phyloP scores from a whole-genome alignment of 1,139 yeast species.

The Candida smagusa region DNA sequence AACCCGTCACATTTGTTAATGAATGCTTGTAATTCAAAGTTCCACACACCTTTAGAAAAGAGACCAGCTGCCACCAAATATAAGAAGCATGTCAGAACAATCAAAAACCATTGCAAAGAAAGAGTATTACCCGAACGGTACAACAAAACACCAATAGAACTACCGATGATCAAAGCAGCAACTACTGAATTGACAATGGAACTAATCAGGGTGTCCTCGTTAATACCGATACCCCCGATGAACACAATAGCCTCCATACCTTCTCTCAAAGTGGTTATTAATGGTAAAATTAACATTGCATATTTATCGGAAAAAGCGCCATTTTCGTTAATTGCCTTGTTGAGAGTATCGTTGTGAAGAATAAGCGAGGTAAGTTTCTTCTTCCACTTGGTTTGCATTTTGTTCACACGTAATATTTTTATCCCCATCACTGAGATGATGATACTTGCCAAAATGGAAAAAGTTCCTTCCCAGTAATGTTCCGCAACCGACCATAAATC shows the following conservation, averaged over 20 bases:
- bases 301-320: constrained; percentile 26
- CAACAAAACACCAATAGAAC: constrained; percentile 32
- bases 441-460: constrained; percentile 41
- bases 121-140: constrained; percentile 43
- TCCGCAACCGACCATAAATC: constrained; percentile 45
- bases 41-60: constrained; percentile 47
- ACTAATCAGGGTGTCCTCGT: constrained; percentile 34
- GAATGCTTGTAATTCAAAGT: constrained; percentile 40
- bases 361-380: constrained; percentile 43
- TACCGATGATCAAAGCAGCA: constrained; percentile 31
- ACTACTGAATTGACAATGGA: constrained; percentile 33
- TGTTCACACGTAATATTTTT: constrained; percentile 42
- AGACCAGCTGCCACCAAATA: constrained; percentile 46
- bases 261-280: constrained; percentile 44
- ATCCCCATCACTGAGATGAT: constrained; percentile 46
- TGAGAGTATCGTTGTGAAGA: constrained; percentile 7
- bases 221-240: constrained; percentile 47
- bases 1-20: constrained; percentile 41
- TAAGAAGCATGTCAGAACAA: constrained; percentile 38
- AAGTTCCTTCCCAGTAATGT: constrained; percentile 48
- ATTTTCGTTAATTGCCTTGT: constrained; percentile 5
- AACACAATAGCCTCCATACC: constrained; percentile 50
- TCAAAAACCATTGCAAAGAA: constrained; percentile 39
- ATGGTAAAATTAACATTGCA: constrained; percentile 41
- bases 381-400: constrained; percentile 87